These are phyloP conservation scores for Nothophoma quercina DNA, from an alignment of 2,329 filamentous ascomycete genomes.

Conservation along the genomic window DNA sequence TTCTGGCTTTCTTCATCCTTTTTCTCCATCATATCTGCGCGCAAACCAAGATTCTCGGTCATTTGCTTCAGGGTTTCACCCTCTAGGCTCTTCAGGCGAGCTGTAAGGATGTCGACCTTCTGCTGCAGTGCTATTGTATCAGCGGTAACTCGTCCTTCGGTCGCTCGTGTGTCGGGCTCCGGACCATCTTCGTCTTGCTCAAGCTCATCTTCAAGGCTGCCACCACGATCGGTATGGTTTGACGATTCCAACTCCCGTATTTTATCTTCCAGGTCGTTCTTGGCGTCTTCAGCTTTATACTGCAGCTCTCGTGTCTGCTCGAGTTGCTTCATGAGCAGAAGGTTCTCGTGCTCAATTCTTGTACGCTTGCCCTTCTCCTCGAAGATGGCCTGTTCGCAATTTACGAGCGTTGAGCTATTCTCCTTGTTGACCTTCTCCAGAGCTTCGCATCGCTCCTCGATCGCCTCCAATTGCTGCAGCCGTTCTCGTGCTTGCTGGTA, in stretches of 20 bases:
- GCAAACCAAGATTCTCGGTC: conserved; percentile 50
- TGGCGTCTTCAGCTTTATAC: conserved; percentile 56
- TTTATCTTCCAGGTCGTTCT: conserved; percentile 56
- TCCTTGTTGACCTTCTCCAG: conserved; percentile 61
- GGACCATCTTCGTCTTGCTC: conserved; percentile 37
- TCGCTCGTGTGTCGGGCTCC: conserved; percentile 32
- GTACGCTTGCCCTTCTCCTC: conserved; percentile 58
- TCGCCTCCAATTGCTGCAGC: conserved; percentile 53
- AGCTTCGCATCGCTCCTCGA: conserved; percentile 54
- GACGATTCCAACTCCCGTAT: conserved; percentile 53
- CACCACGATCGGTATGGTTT: conserved; percentile 34
- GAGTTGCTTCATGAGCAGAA: conserved; percentile 56
- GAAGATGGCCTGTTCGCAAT: conserved; percentile 60
- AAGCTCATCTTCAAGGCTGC: conserved; percentile 53
- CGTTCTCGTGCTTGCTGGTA: conserved; percentile 55
- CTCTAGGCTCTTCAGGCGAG: conserved; percentile 48
- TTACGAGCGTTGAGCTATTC: conserved; percentile 58
- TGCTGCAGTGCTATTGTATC: conserved; percentile 50
- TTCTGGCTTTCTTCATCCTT: conserved; percentile 47
- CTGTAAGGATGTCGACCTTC: conserved; percentile 49
- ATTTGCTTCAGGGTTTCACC: conserved; percentile 52
- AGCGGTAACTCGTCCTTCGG: conserved; percentile 38
- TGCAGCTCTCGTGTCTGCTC: conserved; percentile 58
- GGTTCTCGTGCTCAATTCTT: conserved; percentile 57
- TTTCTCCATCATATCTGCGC: conserved; percentile 47